A percentile compares a stretch with the other conserved stretches of the same genome.
These are phyloP conservation scores for Aspergillus wentii DNA, from an alignment of 495 filamentous ascomycete genomes.

Conservation along the genomic window DNA sequence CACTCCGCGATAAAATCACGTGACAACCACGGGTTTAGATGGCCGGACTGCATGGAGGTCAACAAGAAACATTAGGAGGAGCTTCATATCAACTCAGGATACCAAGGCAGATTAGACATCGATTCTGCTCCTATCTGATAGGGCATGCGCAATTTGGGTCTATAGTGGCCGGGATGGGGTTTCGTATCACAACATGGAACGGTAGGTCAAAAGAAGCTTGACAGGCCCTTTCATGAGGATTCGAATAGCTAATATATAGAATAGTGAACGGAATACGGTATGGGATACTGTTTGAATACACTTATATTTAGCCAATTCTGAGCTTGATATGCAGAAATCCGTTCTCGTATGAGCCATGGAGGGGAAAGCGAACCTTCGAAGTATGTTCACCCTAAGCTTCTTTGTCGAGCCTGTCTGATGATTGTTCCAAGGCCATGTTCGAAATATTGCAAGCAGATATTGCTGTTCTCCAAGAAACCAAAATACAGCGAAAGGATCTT, in stretches of 20 bases:
- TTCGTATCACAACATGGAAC: conserved; percentile 90
- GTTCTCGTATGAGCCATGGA: conserved; percentile 94
- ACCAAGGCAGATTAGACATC: too few relatives aligned
- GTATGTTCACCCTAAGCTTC: conserved; percentile 30
- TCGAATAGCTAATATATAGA: conserved; percentile 13
- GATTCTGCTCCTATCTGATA: too few relatives aligned
- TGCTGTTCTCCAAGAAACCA: conserved; percentile 91
- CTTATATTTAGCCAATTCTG: background rate
- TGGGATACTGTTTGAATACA: conserved; percentile 8
- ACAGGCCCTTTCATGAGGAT: background rate
- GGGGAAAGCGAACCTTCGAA: conserved; percentile 77
- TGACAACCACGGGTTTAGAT: too few relatives aligned
- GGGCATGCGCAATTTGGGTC: conserved; percentile 14
- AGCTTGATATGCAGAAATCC: conserved; percentile 60
- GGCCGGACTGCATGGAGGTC: too few relatives aligned
- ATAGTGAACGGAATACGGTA: conserved; percentile 92
- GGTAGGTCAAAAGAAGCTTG: conserved; percentile 41
- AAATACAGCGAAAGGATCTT: conserved; percentile 93
- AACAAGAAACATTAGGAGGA: too few relatives aligned
- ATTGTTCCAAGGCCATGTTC: conserved; percentile 69
- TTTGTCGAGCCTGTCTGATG: conserved; percentile 2
- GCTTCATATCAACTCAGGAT: too few relatives aligned
- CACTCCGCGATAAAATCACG: conserved; percentile 25
- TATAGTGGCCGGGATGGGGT: conserved; percentile 49
- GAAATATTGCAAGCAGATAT: conserved; percentile 91